Evolutionary conservation across 1,284 basidiomycete genomes (phyloP), one percentile per base, ranked within the genome.

Genomic region (Rhodotorula sp.): DNA sequence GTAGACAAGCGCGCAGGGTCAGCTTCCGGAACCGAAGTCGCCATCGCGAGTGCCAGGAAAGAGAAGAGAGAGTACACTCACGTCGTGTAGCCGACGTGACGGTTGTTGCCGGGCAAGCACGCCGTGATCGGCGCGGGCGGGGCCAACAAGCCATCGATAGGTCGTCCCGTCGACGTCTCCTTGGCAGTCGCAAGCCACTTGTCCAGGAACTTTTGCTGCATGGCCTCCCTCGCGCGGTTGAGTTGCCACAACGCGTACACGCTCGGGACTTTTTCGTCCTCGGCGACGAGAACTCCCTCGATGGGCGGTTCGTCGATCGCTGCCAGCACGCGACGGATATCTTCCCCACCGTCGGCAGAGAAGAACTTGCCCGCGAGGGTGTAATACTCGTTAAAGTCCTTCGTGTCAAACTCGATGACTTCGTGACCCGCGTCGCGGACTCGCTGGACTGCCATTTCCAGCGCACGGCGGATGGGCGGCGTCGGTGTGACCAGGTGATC

Each of bases 101-200:
- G 23, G 54, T 67, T 67, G 3, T 29, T 29, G 21, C 60, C 52
- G 5, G 51, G 59, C 31, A 29, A 14, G 14, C 31, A 46, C 2
- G 65, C 65, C 51, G 65, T 62, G 14, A 62, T 26, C 5, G 59
- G 65, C 31, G 51, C 54, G 4, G 21, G 39, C 2, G 65, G 65
- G 7, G 82, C 81, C 51, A 90, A 85, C 58, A 90, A 84, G 0
- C 86, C 87, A 76, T 88, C 88, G 23, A 89, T 83, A 7, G 83
- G 82, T 62, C 87, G 81, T 16, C 86, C 86, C 26, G 83, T 83
- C 29, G 78, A 65, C 0, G 87, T 89, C n/a, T 76, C 69, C 15
- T 74, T 71, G 21, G 64, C 74, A 3, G 84, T 86, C 5, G 80
- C 82, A 73, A 86, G 85, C 87, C 87, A 88, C 71, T 86, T 84